These are phyloP conservation scores for Novakomyces olei DNA, from an alignment of 805 yeast species.

Conservation along the genomic window DNA sequence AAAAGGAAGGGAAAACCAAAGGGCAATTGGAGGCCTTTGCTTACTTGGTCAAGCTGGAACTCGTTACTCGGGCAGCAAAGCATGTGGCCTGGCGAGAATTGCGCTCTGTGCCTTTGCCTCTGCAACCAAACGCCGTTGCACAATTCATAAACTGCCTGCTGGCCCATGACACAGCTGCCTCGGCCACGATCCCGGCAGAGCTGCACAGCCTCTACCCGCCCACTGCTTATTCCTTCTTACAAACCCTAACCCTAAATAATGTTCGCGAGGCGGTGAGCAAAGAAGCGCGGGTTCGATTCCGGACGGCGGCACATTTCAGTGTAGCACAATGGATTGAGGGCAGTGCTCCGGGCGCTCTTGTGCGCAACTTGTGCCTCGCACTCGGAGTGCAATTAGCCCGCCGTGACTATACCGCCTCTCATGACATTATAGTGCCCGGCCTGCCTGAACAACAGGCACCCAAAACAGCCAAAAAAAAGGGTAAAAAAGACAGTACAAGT, in stretches of 20 bases:
- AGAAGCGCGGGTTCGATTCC: no score
- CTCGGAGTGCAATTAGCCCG: neutral
- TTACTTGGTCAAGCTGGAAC: conserved; percentile 32
- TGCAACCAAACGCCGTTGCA: conserved; percentile 38
- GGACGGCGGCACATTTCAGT: no score
- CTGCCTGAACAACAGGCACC: conserved; percentile 12
- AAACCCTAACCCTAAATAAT: no score
- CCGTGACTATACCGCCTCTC: conserved; percentile 12
- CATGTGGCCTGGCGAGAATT: conserved; percentile 39
- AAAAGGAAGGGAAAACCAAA: no score
- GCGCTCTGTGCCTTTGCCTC: conserved; percentile 25
- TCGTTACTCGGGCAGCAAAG: conserved; percentile 60
- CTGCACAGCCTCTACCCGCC: no score
- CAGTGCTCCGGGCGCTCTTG: no score
- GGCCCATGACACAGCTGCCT: no score
- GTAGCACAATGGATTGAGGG: no score
- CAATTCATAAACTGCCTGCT: conserved; percentile 53
- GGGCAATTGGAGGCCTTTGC: conserved; percentile 14
- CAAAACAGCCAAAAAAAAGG: conserved; percentile 5
- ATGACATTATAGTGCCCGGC: conserved; percentile 14
- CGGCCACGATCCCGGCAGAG: no score
- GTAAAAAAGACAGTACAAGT: neutral
- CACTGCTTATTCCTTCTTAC: no score
- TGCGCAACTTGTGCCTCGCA: neutral
- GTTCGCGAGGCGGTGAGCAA: no score